Base-by-base conservation (phyloP, 2,329 filamentous ascomycete species). In the Dissoconium aciculare region DNA sequence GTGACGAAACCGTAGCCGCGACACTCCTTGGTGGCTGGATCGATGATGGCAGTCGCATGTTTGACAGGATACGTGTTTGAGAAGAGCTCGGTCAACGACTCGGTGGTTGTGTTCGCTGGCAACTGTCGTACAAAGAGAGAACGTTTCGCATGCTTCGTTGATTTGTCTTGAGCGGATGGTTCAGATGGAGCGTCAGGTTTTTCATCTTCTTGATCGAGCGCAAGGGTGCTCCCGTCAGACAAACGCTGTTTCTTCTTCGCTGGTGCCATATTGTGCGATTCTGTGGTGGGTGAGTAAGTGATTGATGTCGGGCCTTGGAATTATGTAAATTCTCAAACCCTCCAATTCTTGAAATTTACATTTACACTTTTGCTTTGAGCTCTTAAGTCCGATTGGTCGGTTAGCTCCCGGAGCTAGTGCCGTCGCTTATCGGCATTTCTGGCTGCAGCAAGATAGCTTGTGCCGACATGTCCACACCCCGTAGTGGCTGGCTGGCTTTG, bases 1-100 rank as follows among this genome's bases (percentile, higher is more conserved):
- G 89, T 95, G 34, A 98, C 87, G 57, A 98, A 98, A 31, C 89
- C 89, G 55, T 84, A 98, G 11, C 89, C 87, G 51, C 82, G 78
- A 10, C 83, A 94, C 44, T 75, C 64, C 51, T 93, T 93, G 2
- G 85, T 92, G 41, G 74, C 66, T 11, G 79, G 74, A 53, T 98
- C 87, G 34, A 78, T 61, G 23, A 98, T 84, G 4, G 92, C 84
- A n/a, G 79, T 81, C 31, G 89, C 87, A 57, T 95, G 87, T 57
- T 94, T 95, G 52, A 98, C 72, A 5, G 91, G 85, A 48, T 82
- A 95, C 36, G 84, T 79, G 54, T 94, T 74, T 5, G 89, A 95
- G 59, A 98, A 98, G 56, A 85, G 78, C 36, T 83, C 76, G 36
- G 84, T 81, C 40, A 98, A 66, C 31, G 68, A 68, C 49, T 94